phyloP scores from a whole-genome alignment of 2,329 filamentous ascomycete genomes.

The Simplicillium aogashimaense region DNA sequence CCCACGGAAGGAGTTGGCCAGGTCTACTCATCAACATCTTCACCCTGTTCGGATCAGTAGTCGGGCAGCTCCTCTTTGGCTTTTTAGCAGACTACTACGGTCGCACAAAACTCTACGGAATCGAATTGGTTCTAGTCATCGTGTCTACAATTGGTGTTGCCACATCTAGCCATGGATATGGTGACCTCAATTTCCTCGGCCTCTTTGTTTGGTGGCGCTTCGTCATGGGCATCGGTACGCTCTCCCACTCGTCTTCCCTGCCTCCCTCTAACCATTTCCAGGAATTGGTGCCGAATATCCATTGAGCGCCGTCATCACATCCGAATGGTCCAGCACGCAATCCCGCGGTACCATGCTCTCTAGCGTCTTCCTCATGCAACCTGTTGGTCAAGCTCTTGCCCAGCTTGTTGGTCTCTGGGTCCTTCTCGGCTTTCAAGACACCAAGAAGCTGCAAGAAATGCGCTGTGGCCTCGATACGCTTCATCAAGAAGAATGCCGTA shows the following conservation, averaged over 20 bases:
- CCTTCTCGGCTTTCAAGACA: conserved; percentile 32
- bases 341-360: conserved; percentile 60
- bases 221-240: conserved; percentile 40
- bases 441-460: conserved; percentile 29
- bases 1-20: conserved; percentile 31
- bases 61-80: conserved; percentile 42
- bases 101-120: conserved; percentile 45
- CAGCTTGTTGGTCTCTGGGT: conserved; percentile 50
- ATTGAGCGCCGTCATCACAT: conserved; percentile 55
- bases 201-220: conserved; percentile 45
- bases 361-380: conserved; percentile 60
- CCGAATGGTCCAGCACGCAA: conserved; percentile 53
- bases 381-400: conserved; percentile 55
- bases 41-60: conserved; percentile 40
- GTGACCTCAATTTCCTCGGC: conserved; percentile 38
- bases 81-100: conserved; percentile 44
- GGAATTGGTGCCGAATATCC: conserved; percentile 62
- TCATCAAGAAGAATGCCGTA: conserved; percentile 33
- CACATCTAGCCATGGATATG: conserved; percentile 39
- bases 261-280: conserved; percentile 9
- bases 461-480: conserved; percentile 36
- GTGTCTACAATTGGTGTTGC: conserved; percentile 46
- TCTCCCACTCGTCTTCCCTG: conserved; percentile 2
- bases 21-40: conserved; percentile 41
- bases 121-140: conserved; percentile 45